Base-by-base conservation (phyloP, 2,329 filamentous ascomycete species). In the Catunica adiposa region DNA sequence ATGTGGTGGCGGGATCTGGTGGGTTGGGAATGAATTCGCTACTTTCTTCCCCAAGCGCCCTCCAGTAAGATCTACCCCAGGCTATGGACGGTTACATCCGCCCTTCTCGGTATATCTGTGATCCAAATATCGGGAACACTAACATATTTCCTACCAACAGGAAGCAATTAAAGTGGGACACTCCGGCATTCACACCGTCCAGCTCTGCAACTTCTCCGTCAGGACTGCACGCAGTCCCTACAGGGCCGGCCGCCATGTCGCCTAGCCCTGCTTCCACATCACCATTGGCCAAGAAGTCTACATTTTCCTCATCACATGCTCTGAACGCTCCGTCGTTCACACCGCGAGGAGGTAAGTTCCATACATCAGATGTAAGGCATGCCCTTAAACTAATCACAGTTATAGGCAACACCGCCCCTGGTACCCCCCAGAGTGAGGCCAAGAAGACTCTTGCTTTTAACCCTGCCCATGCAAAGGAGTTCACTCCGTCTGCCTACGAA, bases 281-380 rank as follows among this genome's bases (percentile, higher is more conserved):
- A 1, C 57, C 57, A 15, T 26, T 56, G 8, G 51, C 70, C 23
- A 88, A 88, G 68, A 84, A 84, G 63, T 77, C 83, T 8, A 83
- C 83, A 7, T 89, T 97, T 61, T 92, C 89, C 6, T 87, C 89
- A 1, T 25, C 31, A 37, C 89, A 94, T 68, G 85, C 87, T 56
- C 89, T 85, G n/a, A 92, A 79, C 66, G 92, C 90, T 22, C 85
- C 88, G 20, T 82, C 86, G 3, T 94, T 94, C 63, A 92, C 85
- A 17, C 87, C 87, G 34, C 78, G 86, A 63, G 80, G 74, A 58
- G 66, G 71, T 55, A 56, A 22, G 57, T 52, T n/a, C 7, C 17
- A 29, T 23, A 51, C 8, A 26, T 2, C 40, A 6, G 40, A 8
- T 15, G 1, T 5, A 3, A 7, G 20, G n/a, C 14, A 17, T 44